phyloP scores from a whole-genome alignment of 2,329 filamentous ascomycete genomes.

The Nectriaceae sp. region DNA sequence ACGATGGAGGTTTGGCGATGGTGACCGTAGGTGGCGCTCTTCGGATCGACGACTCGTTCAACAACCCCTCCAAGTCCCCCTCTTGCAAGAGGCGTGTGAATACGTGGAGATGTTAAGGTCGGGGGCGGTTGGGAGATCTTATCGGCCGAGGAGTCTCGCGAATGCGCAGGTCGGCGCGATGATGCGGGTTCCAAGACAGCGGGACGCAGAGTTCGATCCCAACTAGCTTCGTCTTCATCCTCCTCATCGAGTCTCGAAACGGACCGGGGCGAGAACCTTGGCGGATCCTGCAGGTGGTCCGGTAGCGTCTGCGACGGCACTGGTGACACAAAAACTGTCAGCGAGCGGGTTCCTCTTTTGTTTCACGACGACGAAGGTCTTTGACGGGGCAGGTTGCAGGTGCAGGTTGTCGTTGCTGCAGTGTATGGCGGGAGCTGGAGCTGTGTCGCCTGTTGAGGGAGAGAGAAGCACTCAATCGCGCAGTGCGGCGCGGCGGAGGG shows the following conservation, averaged over 20 bases:
- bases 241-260: slow-evolving; percentile 55
- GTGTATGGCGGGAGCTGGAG: background rate
- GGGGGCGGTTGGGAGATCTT: slow-evolving; percentile 43
- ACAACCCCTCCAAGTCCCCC: slow-evolving; percentile 43
- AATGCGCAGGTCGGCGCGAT: slow-evolving; percentile 49
- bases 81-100: slow-evolving; percentile 45
- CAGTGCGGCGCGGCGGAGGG: background rate
- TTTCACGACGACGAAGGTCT: slow-evolving; percentile 13
- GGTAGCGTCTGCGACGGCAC: slow-evolving; percentile 62
- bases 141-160: slow-evolving; percentile 60
- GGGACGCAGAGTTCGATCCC: slow-evolving; percentile 55
- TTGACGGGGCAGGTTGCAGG: background rate
- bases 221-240: slow-evolving; percentile 50
- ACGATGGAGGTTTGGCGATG: slow-evolving; percentile 97
- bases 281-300: slow-evolving; percentile 53
- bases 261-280: slow-evolving; percentile 54
- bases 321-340: slow-evolving; percentile 36
- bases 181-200: slow-evolving; percentile 44
- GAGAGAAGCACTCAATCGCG: background rate
- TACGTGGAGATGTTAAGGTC: slow-evolving; percentile 38
- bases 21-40: slow-evolving; percentile 70
- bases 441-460: background rate
- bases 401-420: background rate
- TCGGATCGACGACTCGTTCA: slow-evolving; percentile 57
- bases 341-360: slow-evolving; percentile 16